A percentile compares a stretch with the other conserved stretches of the same genome.
These are phyloP conservation scores for Saccharomycopsis fodiens DNA, from an alignment of 805 yeast species.

Conservation along the genomic window DNA sequence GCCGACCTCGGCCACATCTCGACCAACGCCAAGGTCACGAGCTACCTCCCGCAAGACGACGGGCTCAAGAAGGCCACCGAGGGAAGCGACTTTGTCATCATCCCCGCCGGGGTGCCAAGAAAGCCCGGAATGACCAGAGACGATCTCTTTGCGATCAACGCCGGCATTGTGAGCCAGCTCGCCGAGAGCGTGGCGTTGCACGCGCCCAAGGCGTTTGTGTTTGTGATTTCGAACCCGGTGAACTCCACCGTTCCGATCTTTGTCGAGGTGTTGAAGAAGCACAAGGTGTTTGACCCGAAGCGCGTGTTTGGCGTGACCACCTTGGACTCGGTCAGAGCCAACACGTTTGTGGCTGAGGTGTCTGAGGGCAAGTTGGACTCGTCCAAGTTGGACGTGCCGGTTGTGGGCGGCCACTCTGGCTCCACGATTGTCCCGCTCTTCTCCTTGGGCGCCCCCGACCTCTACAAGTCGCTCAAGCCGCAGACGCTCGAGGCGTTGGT, in stretches of 20 bases:
- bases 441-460: constrained; percentile 34
- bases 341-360: constrained; percentile 63
- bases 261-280: constrained; percentile 65
- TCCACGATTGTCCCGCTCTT: constrained; percentile 87
- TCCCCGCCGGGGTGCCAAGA: constrained; percentile 88
- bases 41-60: constrained; percentile 46
- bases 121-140: constrained; percentile 95
- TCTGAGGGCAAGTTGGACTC: constrained; percentile 36
- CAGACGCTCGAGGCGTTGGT: constrained; percentile 50
- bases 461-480: constrained; percentile 26
- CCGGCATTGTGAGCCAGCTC: constrained; percentile 66
- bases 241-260: constrained; percentile 90
- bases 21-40: constrained; percentile 52
- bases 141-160: constrained; percentile 78
- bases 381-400: constrained; percentile 51
- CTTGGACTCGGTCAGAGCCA: constrained; percentile 80
- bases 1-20: constrained; percentile 82
- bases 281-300: constrained; percentile 61
- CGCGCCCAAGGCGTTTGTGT: constrained; percentile 69
- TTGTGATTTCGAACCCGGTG: constrained; percentile 88
- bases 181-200: constrained; percentile 65
- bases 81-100: constrained; percentile 25
- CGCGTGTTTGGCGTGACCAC: constrained; percentile 85
- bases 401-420: constrained; percentile 93
- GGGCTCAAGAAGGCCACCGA: constrained; percentile 23